Evolutionary conservation across 495 filamentous ascomycete genomes (phyloP), one percentile per base, ranked within the genome.

Genomic region (Penicillium dipodomyicola): DNA sequence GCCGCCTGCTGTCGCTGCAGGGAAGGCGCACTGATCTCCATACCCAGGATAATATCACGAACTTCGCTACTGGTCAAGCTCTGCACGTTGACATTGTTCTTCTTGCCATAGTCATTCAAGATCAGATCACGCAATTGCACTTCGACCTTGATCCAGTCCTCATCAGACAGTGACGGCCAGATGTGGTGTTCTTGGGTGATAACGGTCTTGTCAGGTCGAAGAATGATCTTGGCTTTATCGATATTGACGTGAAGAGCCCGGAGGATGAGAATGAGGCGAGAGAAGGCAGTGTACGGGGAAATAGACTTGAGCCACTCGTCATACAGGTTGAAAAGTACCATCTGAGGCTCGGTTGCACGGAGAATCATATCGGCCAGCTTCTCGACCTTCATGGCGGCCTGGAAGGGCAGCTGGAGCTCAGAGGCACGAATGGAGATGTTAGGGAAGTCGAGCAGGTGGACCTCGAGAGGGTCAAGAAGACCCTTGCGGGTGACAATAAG

Each of bases 361-460:
- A 99, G 80, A 65, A 99, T 99, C 95, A 99, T 96, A 69, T 99
- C 95, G 54, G 93, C 95, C 29, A 99, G 80, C 71, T 97, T 97
- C 75, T 99, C 95, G 39, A 99, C 92, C 80, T 97, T 99, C 95
- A 99, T 99, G 4, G 95, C 95, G 44, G 95, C 95, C 71, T 99
- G 95, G 88, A 99, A 99, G 5, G 95, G 95, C 57, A 99, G 77
- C 72, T 99, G 95, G 54, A 99, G 77, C 75, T 99, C 95, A 1
- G 95, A 99, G 40, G 95, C 95, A 62, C 95, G 91, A 61, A 99
- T 99, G 10, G 93, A 96, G 58, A 99, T 99, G 66, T 99, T 99
- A 41, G 95, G 95, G 80, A 99, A 99, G 70, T 99, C 95, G 20
- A 99, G 84, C 60, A 99, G 73, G 64, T 97, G 95, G 33, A 99